Conservation (phyloP, 2,329 filamentous ascomycete genomes). For the Cladorrhinum sp. region DNA sequence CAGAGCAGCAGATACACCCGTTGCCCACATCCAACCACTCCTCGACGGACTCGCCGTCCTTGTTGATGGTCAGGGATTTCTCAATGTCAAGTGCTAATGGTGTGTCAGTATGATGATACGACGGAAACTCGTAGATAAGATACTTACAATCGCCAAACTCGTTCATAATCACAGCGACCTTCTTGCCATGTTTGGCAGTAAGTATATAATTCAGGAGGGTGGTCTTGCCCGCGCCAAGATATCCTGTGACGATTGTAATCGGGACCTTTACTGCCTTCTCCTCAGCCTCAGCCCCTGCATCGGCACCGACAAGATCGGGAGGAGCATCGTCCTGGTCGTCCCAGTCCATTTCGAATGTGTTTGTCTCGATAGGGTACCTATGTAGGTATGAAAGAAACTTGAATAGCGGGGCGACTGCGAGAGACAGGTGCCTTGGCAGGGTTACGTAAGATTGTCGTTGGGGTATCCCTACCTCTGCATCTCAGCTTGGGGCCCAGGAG, state of each 20-base stretch:
- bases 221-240: constrained; percentile 93
- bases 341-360: constrained; percentile 49
- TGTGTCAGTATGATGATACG: constrained; percentile 20
- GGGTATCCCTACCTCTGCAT: not conserved
- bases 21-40: constrained; percentile 97
- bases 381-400: not conserved
- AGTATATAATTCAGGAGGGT: constrained; percentile 95
- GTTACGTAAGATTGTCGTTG: constrained; percentile 11
- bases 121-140: not conserved
- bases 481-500: constrained; percentile 8
- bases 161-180: constrained; percentile 96
- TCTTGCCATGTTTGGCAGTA: constrained; percentile 92
- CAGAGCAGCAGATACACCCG: constrained; percentile 95
- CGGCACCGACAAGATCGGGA: constrained; percentile 58
- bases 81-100: constrained; percentile 84
- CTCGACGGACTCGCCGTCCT: constrained; percentile 76
- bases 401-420: not conserved
- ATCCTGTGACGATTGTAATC: constrained; percentile 85
- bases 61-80: constrained; percentile 87
- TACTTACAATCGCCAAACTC: constrained; percentile 39
- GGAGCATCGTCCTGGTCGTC: constrained; percentile 59
- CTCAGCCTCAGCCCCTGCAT: constrained; percentile 39
- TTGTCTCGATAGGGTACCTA: too few relatives aligned
- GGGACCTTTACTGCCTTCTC: constrained; percentile 66
- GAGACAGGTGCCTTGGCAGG: not conserved